phyloP scores from a whole-genome alignment of 805 yeast species.

The Starmerella geochares region DNA sequence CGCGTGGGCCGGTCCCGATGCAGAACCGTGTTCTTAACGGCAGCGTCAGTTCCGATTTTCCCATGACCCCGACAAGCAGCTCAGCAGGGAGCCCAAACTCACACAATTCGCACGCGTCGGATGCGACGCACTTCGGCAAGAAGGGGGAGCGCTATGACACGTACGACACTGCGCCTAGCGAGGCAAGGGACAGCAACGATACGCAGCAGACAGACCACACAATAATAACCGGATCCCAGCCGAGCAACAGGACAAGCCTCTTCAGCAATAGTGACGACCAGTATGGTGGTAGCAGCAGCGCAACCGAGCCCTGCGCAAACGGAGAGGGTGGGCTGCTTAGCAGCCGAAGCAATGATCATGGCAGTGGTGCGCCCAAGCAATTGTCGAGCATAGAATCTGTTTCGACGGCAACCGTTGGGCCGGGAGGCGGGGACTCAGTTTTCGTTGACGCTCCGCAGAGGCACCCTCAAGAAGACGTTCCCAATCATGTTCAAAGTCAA shows the following conservation, averaged over 20 bases:
- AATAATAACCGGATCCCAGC: neutral
- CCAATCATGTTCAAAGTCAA: too few relatives aligned
- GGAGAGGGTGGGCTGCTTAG: neutral
- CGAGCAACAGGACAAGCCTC: neutral
- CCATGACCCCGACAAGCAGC: neutral
- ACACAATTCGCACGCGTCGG: neutral
- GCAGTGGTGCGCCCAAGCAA: neutral
- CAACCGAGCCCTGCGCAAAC: neutral
- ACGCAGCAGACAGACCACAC: conserved; percentile 2
- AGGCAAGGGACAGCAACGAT: neutral
- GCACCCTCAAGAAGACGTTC: too few relatives aligned
- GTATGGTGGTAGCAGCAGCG: neutral
- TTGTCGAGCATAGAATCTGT: neutral
- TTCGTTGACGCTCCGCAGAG: too few relatives aligned
- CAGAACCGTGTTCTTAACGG: neutral
- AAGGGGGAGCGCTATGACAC: neutral
- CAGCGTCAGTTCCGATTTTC: neutral
- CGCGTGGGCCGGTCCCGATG: neutral
- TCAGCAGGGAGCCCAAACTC: conserved; percentile 2
- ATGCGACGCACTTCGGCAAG: conserved; percentile 3
- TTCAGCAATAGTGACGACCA: neutral
- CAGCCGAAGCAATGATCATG: neutral
- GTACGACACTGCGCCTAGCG: neutral
- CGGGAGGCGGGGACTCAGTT: neutral
- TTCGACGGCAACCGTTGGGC: neutral